Evolutionary conservation across 1,139 yeast species (phyloP).

Genomic region (Cylindricascospora bacillispora): DNA sequence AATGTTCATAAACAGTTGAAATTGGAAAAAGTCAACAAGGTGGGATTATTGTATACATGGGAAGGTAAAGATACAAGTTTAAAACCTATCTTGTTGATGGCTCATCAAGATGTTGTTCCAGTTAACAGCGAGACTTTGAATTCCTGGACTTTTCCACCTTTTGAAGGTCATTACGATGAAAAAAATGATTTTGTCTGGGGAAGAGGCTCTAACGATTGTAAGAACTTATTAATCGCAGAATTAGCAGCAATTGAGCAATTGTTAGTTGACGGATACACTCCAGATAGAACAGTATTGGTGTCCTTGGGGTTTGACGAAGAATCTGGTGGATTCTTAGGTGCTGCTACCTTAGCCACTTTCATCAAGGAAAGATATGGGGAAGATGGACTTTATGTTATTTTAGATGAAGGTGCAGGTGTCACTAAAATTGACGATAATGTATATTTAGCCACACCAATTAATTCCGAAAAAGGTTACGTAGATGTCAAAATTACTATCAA

Average conservation of each 20-base stretch:
- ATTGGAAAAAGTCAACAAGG: constrained; percentile 47
- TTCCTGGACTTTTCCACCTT: constrained; percentile 62
- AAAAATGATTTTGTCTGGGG: constrained; percentile 37
- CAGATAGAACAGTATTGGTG: constrained; percentile 43
- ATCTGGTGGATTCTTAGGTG: constrained; percentile 48
- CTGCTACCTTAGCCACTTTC: constrained; percentile 31
- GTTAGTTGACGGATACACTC: constrained; percentile 33
- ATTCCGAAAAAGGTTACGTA: constrained; percentile 56
- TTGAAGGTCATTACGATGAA: constrained; percentile 56
- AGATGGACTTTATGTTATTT: constrained; percentile 41
- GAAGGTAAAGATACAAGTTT: constrained; percentile 40
- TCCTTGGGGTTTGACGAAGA: constrained; percentile 72
- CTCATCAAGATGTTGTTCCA: constrained; percentile 81
- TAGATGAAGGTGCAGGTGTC: constrained; percentile 51
- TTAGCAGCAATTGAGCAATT: constrained; percentile 47
- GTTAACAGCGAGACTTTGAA: constrained; percentile 45
- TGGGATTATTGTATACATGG: constrained; percentile 58
- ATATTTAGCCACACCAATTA: constrained; percentile 44
- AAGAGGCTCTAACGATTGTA: constrained; percentile 56
- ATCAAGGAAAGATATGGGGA: constrained; percentile 41
- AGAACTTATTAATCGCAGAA: constrained; percentile 42
- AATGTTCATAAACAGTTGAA: constrained; percentile 36
- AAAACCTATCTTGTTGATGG: constrained; percentile 57
- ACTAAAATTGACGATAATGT: constrained; percentile 32
- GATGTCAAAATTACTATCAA: constrained; percentile 37